Percentiles rank a stretch among this genome's conserved stretches.
These are phyloP conservation scores for Begonia loranthoides DNA, from an alignment of 306 rosid genomes.

Conservation along the genomic window DNA sequence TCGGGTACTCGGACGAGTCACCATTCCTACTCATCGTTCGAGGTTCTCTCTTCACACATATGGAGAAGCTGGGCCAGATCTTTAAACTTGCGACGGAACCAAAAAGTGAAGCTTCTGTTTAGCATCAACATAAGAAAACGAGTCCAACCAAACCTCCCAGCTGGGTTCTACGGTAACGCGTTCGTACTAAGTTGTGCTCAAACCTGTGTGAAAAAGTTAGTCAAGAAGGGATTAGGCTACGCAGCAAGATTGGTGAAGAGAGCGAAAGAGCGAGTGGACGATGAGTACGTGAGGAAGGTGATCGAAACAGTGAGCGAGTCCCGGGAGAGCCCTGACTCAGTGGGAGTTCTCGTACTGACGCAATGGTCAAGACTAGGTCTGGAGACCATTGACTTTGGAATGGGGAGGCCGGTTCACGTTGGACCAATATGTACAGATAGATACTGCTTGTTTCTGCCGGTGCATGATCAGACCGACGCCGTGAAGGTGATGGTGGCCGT, in stretches of 20 bases:
- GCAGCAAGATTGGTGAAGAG: conserved; percentile 37
- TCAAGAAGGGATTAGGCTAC: conserved; percentile 35
- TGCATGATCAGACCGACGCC: conserved; percentile 30
- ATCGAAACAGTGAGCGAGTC: conserved; percentile 41
- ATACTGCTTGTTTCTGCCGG: conserved; percentile 71
- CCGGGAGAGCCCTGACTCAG: conserved; percentile 60
- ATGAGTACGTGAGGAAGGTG: conserved; percentile 55
- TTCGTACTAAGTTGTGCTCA: conserved; percentile 70
- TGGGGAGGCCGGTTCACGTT: conserved; percentile 49
- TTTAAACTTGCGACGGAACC: conserved; percentile 45
- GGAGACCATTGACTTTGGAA: conserved; percentile 60
- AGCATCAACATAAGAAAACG: conserved; percentile 63
- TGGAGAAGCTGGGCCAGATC: conserved; percentile 94
- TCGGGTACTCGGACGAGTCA: conserved; percentile 18
- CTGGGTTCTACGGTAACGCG: conserved; percentile 80
- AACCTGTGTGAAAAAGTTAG: conserved; percentile 35
- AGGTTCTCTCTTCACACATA: conserved; percentile 64
- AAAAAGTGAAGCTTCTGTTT: conserved; percentile 46
- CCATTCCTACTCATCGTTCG: conserved; percentile 39
- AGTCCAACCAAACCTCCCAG: conserved; percentile 51
- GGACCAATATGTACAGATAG: conserved; percentile 65
- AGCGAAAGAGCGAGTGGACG: conserved; percentile 62
- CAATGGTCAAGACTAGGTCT: conserved; percentile 93
- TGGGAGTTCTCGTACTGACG: conserved; percentile 65
- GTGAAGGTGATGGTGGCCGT: conserved; percentile 78